Evolutionary conservation across 371 early-diverging fungal species (phyloP).

Genomic region (Rhizopus sp.): DNA sequence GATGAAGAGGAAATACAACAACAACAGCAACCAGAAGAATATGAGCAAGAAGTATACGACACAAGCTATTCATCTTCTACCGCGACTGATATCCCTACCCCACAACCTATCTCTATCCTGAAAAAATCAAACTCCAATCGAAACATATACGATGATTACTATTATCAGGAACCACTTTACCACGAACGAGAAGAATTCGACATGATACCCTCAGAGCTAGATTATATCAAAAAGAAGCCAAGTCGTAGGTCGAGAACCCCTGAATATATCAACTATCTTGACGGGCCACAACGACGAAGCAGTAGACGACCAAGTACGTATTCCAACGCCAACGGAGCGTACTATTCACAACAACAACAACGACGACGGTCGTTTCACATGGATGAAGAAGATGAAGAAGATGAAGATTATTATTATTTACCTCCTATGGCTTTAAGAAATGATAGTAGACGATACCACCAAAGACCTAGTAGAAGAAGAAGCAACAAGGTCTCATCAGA

Average conservation of each 20-base stretch:
- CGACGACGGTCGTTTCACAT: too few species aligned
- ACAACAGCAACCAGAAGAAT: slow-evolving; percentile 3
- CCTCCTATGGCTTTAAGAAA: too few species aligned
- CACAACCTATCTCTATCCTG: slow-evolving; percentile 18
- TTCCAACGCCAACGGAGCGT: too few species aligned
- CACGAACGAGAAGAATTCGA: neutral
- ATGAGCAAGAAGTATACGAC: neutral
- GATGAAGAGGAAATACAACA: neutral
- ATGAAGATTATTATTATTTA: too few species aligned
- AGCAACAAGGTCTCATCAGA: too few species aligned
- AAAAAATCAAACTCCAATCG: slow-evolving; percentile 15
- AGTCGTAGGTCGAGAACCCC: too few species aligned
- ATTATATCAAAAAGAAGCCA: too few species aligned
- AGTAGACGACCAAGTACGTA: neutral
- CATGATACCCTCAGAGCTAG: neutral
- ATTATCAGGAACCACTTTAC: slow-evolving; percentile 2
- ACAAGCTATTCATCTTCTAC: slow-evolving; percentile 5
- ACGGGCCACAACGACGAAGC: neutral
- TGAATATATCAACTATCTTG: neutral
- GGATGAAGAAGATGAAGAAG: too few species aligned
- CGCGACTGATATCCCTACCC: neutral
- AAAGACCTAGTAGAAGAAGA: too few species aligned
- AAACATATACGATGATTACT: neutral
- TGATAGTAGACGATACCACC: too few species aligned
- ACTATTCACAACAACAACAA: too few species aligned